phyloP scores from a whole-genome alignment of 257 asterid species.

The Solanum clarkiae region DNA sequence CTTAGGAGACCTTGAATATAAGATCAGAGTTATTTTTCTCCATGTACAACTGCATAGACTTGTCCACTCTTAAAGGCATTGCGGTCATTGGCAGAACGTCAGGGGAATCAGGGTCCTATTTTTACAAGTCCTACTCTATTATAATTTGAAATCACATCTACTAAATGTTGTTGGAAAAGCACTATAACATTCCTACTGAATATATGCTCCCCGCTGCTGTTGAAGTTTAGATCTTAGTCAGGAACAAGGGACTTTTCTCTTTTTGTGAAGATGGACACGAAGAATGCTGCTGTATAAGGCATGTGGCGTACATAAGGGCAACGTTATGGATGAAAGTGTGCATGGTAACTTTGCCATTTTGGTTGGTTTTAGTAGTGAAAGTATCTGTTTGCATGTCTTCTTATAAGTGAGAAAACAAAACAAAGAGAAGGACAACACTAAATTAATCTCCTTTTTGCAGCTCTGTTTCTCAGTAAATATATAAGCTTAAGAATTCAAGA shows the following conservation, averaged over 20 bases:
- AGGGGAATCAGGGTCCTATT: neutral
- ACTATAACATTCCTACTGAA: too few relatives aligned
- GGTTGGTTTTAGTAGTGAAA: conserved; percentile 39
- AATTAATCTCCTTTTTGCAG: neutral
- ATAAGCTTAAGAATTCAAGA: neutral
- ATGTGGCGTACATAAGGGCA: too few relatives aligned
- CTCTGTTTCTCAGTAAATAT: neutral
- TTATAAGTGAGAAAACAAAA: conserved; percentile 5
- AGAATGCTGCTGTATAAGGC: too few relatives aligned
- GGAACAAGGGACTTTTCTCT: too few relatives aligned
- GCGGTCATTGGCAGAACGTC: neutral
- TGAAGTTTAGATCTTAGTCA: too few relatives aligned
- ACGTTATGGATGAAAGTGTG: too few relatives aligned
- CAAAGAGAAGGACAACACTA: neutral
- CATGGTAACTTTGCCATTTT: conserved; percentile 9
- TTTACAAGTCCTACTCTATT: neutral
- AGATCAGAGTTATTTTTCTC: neutral
- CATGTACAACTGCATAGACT: neutral
- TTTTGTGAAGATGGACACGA: too few relatives aligned
- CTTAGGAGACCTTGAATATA: neutral
- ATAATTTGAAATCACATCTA: neutral
- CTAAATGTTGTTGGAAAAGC: neutral
- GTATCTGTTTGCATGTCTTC: conserved; percentile 19
- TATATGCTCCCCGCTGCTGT: too few relatives aligned
- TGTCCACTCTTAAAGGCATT: neutral